phyloP scores from a whole-genome alignment of 306 rosid genomes.

The Psophocarpus tetragonolobus region DNA sequence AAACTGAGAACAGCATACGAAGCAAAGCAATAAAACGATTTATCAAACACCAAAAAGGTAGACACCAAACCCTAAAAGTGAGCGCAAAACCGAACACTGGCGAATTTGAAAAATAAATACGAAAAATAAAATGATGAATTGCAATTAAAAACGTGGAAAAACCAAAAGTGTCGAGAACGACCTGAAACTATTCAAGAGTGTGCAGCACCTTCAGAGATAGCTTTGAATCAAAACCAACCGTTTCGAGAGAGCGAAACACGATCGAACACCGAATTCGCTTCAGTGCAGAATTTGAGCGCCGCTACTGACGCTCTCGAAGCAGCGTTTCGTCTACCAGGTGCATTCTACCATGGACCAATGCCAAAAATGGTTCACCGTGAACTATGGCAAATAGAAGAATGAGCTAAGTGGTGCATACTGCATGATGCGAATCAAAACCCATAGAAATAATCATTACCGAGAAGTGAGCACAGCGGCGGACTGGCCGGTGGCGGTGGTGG shows the following conservation, averaged over 20 bases:
- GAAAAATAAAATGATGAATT: neutral
- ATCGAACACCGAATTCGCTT: neutral
- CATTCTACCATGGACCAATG: no score
- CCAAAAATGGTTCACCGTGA: no score
- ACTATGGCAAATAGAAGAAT: no score
- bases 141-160: neutral
- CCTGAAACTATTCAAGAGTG: neutral
- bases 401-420: no score
- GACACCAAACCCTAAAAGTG: neutral
- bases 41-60: neutral
- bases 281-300: neutral
- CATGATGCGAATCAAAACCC: no score
- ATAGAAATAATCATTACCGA: no score
- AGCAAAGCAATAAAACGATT: neutral
- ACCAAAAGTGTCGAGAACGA: neutral
- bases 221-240: neutral
- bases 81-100: neutral
- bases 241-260: neutral
- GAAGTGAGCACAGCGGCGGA: no score
- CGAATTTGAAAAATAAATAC: neutral
- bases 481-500: no score
- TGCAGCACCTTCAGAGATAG: neutral
- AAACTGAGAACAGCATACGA: neutral
- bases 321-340: neutral
- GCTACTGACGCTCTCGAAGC: neutral